Conservation (phyloP, 2,329 filamentous ascomycete species). For the Pseudocercospora fijiensis region DNA sequence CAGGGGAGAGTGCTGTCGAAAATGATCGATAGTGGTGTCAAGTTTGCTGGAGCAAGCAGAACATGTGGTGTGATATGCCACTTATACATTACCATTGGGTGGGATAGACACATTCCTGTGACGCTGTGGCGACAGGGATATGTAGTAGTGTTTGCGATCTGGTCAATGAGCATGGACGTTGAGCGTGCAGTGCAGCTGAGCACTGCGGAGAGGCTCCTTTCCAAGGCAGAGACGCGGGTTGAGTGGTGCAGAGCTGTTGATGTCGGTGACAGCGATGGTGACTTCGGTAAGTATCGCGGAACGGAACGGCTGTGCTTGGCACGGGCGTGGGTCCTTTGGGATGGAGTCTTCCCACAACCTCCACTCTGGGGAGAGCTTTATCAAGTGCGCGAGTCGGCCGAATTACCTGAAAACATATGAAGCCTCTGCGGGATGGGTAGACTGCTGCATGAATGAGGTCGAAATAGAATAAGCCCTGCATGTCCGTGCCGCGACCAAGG, state of each 20-base stretch:
- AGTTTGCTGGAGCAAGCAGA: constrained; percentile 1
- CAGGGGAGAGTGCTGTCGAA: neutral
- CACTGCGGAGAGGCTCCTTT: neutral
- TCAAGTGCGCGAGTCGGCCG: neutral
- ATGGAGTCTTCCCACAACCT: neutral
- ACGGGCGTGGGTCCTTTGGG: neutral
- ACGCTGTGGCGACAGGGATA: constrained; percentile 9
- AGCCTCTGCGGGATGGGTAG: neutral
- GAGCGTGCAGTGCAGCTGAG: neutral
- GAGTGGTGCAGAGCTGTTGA: neutral
- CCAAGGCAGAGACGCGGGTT: neutral
- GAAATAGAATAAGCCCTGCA: neutral
- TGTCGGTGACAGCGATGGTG: neutral
- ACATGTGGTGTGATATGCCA: neutral
- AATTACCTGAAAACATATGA: neutral
- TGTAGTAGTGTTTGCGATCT: neutral
- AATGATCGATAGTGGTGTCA: neutral
- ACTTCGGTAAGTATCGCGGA: neutral
- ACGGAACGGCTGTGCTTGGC: neutral
- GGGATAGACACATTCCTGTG: constrained; percentile 1
- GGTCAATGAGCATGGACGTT: constrained; percentile 2
- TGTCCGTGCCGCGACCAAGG: neutral
- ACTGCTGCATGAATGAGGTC: neutral
- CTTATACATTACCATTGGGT: neutral
- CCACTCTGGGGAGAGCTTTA: neutral